phyloP scores from a whole-genome alignment of 2,329 filamentous ascomycete genomes.

The Ambrosiella cleistominuta region DNA sequence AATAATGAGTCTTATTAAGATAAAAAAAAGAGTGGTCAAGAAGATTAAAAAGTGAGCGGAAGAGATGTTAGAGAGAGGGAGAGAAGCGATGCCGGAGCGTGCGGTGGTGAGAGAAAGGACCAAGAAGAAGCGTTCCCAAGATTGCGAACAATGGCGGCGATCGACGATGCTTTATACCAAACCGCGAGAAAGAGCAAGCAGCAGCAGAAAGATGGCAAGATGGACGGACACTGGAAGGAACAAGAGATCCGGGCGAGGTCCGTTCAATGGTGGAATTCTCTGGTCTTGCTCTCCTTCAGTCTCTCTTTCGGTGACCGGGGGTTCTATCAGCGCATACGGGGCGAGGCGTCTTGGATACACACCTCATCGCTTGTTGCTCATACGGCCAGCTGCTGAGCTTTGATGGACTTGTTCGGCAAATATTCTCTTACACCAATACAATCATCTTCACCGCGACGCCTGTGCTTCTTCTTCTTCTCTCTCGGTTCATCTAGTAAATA shows the following conservation, averaged over 20 bases:
- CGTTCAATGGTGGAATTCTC: not conserved
- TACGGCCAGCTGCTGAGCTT: no score
- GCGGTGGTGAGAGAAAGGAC: slow-evolving; percentile 1
- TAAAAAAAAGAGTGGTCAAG: not conserved
- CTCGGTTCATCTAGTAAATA: no score
- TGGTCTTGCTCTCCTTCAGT: not conserved
- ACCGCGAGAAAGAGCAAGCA: not conserved
- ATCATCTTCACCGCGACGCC: no score
- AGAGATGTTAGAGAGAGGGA: not conserved
- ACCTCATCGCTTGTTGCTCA: no score
- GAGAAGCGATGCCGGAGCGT: not conserved
- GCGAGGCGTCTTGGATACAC: no score
- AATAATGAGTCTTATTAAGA: not conserved
- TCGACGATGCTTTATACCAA: slow-evolving; percentile 3
- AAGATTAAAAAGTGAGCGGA: not conserved
- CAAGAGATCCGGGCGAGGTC: not conserved
- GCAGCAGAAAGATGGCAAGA: not conserved
- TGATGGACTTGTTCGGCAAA: no score
- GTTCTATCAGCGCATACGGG: no score
- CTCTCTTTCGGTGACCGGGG: no score
- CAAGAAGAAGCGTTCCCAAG: not conserved
- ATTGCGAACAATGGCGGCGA: not conserved
- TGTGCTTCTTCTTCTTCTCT: no score
- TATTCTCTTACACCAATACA: no score
- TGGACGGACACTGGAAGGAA: not conserved